Conservation (phyloP, 192 early-diverging fungal genomes). For the Lunasporangiospora selenospora region DNA sequence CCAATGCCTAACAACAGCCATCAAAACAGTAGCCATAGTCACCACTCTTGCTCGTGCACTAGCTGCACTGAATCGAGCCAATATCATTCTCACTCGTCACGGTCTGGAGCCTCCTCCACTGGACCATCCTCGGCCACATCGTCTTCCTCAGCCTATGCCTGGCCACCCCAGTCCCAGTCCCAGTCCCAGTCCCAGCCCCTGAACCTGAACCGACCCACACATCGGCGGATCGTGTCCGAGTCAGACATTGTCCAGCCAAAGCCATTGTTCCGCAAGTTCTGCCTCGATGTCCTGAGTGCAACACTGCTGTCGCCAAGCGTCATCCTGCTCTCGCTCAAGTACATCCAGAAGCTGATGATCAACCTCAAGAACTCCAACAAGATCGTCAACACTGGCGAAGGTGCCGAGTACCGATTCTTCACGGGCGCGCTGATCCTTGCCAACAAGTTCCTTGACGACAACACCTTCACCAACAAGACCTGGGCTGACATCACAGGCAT, state of each 20-base stretch:
- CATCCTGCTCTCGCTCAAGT: slow-evolving; percentile 59
- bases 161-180: too few species aligned
- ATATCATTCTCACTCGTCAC: too few species aligned
- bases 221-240: slow-evolving; percentile 22
- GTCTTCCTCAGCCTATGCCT: too few species aligned
- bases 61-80: too few species aligned
- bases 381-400: slow-evolving; percentile 55
- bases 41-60: too few species aligned
- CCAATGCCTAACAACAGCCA: slow-evolving; percentile 14
- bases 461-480: slow-evolving; percentile 88
- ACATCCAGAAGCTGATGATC: slow-evolving; percentile 55
- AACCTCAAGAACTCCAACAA: slow-evolving; percentile 45
- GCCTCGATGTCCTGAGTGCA: slow-evolving; percentile 52
- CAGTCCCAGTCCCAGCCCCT: too few species aligned
- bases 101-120: too few species aligned
- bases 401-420: slow-evolving; percentile 62
- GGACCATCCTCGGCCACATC: too few species aligned
- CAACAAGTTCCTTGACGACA: slow-evolving; percentile 88
- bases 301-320: slow-evolving; percentile 60
- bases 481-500: slow-evolving; percentile 90
- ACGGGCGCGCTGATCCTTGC: slow-evolving; percentile 64
- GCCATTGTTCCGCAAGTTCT: slow-evolving; percentile 33
- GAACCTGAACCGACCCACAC: slow-evolving; percentile 9
- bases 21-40: background rate
- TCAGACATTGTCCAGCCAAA: slow-evolving; percentile 33